Conservation (phyloP, 208 protist species). For the Wallacemonas sp. region DNA sequence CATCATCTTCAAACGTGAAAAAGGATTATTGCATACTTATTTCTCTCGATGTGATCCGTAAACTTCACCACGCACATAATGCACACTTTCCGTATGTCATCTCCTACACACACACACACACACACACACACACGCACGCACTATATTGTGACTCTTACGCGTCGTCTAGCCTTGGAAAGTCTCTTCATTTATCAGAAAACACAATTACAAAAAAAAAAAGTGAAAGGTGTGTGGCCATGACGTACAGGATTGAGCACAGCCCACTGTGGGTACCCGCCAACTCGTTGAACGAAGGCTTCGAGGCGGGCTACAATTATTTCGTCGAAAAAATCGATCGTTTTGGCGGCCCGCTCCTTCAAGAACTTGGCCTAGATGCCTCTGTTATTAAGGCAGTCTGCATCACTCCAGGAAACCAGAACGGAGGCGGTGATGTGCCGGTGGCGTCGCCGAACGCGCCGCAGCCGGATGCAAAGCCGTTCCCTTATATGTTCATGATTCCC, state of each 20-base stretch:
- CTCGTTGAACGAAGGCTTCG: conserved; percentile 14
- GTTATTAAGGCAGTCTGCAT: conserved; percentile 9
- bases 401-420: conserved; percentile 4
- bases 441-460: conserved; percentile 17
- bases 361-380: conserved; percentile 20
- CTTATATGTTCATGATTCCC: conserved; percentile 24
- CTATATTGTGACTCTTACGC: too few species aligned
- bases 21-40: too few species aligned
- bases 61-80: too few species aligned
- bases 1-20: too few species aligned
- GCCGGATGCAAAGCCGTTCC: conserved; percentile 14
- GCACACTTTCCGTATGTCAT: too few species aligned
- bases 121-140: too few species aligned
- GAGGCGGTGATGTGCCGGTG: conserved; percentile 20
- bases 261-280: conserved; percentile 26
- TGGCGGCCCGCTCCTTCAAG: conserved; percentile 26
- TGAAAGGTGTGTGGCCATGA: neutral
- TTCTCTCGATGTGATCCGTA: too few species aligned
- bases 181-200: too few species aligned
- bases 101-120: too few species aligned
- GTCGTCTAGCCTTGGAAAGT: too few species aligned
- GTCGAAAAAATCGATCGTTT: conserved; percentile 24
- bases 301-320: conserved; percentile 27
- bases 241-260: conserved; percentile 17
- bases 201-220: too few species aligned